These are phyloP conservation scores for Fagus crenata DNA, from an alignment of 306 rosid genomes.

Conservation along the genomic window DNA sequence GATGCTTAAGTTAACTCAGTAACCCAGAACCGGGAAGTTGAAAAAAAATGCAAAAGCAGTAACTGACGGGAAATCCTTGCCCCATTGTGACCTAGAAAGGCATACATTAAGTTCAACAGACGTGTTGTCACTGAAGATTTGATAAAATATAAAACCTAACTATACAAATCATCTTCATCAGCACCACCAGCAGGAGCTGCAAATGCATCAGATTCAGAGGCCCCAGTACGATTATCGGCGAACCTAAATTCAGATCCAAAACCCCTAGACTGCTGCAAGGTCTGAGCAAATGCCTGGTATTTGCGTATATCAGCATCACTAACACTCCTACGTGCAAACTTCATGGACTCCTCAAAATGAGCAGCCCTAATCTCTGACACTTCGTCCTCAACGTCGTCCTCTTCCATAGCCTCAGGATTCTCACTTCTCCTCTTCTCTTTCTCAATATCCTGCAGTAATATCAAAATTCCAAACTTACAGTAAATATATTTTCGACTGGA, in stretches of 20 bases:
- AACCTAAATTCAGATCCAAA: slow-evolving; percentile 56
- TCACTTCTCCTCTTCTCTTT: slow-evolving; percentile 46
- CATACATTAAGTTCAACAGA: not conserved
- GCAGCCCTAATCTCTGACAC: slow-evolving; percentile 52
- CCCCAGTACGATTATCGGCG: slow-evolving; percentile 29
- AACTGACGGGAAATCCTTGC: not conserved
- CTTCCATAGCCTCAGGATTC: slow-evolving; percentile 58
- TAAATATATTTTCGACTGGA: not conserved
- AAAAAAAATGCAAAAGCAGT: not conserved
- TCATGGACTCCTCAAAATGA: slow-evolving; percentile 63
- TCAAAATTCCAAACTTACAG: not conserved
- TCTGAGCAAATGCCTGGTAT: slow-evolving; percentile 61
- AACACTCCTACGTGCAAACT: slow-evolving; percentile 57
- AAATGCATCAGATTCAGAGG: slow-evolving; percentile 45
- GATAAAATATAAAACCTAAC: slow-evolving; percentile 21
- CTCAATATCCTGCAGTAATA: slow-evolving; percentile 47
- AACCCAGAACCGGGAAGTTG: not conserved
- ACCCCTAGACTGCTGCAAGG: slow-evolving; percentile 58
- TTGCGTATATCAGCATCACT: slow-evolving; percentile 59
- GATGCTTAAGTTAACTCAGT: not conserved
- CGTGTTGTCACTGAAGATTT: not conserved
- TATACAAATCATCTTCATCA: slow-evolving; percentile 50
- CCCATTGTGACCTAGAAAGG: no score
- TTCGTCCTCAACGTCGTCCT: slow-evolving; percentile 41
- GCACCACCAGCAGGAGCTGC: slow-evolving; percentile 43